A percentile compares a stretch with the other conserved stretches of the same genome.
These are phyloP conservation scores for Tephrocybe sp. DNA, from an alignment of 768 basidiomycete genomes.

Conservation along the genomic window DNA sequence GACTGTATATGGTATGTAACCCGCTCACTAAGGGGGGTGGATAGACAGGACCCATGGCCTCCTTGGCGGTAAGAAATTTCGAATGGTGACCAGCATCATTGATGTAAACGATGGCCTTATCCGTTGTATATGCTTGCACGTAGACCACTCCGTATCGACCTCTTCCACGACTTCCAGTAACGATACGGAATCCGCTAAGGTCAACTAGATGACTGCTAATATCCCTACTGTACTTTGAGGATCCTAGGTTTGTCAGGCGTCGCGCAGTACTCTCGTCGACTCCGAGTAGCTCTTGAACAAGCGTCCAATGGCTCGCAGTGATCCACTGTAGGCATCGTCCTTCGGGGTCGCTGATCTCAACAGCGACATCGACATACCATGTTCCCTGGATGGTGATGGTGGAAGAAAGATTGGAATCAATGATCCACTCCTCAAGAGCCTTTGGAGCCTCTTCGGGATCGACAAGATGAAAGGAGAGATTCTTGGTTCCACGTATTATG, in stretches of 20 bases:
- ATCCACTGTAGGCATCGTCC: conserved; percentile 13
- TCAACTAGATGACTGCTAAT: no score
- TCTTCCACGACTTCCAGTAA: conserved; percentile 5
- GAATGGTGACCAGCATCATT: conserved; percentile 9
- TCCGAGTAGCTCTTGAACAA: conserved; percentile 12
- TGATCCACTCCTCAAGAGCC: background rate
- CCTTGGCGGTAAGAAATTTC: conserved; percentile 10
- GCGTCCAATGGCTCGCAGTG: no score
- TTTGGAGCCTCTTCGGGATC: background rate
- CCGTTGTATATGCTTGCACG: conserved; percentile 16
- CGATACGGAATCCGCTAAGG: no score
- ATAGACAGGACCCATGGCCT: conserved; percentile 8
- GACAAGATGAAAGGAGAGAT: no score
- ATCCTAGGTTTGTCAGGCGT: conserved; percentile 12
- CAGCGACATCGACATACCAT: conserved; percentile 22
- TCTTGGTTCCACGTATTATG: no score
- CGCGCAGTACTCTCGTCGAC: conserved; percentile 11
- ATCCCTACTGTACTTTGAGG: no score
- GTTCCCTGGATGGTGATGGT: background rate
- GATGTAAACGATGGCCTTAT: conserved; percentile 13
- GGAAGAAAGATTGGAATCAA: background rate
- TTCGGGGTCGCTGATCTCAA: conserved; percentile 14
- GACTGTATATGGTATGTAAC: conserved; percentile 4
- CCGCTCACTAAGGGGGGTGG: conserved; percentile 1
- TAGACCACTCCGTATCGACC: conserved; percentile 11